Conservation (phyloP, 371 early-diverging fungal species). For the Dichotomocladium elegans region DNA sequence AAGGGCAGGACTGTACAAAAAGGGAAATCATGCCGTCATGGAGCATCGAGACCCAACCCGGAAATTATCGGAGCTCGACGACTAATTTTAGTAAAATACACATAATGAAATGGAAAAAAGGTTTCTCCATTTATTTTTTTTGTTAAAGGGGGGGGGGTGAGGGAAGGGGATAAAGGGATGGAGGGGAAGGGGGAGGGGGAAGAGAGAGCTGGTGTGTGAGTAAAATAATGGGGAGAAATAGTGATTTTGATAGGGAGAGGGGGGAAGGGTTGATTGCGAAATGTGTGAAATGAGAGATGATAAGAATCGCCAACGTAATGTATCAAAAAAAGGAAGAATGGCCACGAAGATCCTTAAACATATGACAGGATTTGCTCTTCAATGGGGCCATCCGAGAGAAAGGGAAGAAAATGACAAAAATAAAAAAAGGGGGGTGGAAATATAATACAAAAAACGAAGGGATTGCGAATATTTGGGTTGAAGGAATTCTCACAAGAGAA, state of each 20-base stretch:
- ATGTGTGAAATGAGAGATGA: neutral
- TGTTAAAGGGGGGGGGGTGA: neutral
- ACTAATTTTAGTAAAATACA: no score
- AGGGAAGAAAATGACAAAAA: conserved; percentile 2
- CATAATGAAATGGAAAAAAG: no score
- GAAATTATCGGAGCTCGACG: no score
- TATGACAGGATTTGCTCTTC: conserved; percentile 1
- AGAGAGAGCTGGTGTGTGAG: neutral
- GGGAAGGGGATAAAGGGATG: neutral
- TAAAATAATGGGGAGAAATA: neutral
- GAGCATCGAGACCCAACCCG: no score
- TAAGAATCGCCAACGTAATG: neutral
- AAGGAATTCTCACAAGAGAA: no score
- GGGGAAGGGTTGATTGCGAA: neutral
- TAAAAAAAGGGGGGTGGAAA: neutral
- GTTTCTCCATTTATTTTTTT: no score
- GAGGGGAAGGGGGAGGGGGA: neutral
- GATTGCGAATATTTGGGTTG: no score
- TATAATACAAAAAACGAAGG: neutral
- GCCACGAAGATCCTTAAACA: conserved; percentile 4
- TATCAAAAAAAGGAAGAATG: conserved; percentile 1
- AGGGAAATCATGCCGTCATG: no score
- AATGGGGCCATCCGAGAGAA: neutral
- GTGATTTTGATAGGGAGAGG: neutral
- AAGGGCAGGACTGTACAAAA: no score